phyloP scores from a whole-genome alignment of 1,139 yeast genomes.

The Debaryomyces udenii region DNA sequence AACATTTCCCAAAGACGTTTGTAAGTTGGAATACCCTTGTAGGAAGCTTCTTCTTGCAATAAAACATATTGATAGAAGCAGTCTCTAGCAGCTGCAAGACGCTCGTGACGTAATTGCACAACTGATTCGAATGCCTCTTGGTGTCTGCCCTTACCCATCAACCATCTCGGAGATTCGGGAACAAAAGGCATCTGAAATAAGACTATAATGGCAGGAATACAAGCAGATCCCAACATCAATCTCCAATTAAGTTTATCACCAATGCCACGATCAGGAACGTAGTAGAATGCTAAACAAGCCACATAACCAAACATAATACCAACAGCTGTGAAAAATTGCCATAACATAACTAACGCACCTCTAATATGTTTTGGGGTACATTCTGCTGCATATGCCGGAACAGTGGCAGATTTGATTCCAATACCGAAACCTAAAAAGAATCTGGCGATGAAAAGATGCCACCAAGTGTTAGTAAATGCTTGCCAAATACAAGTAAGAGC shows the following conservation, averaged over 20 bases:
- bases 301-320: conserved; percentile 85
- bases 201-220: conserved; percentile 73
- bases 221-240: conserved; percentile 77
- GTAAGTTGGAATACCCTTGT: conserved; percentile 54
- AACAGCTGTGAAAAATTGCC: conserved; percentile 89
- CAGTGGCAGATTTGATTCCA: conserved; percentile 81
- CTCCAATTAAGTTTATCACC: conserved; percentile 69
- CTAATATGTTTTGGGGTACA: conserved; percentile 76
- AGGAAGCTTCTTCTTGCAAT: conserved; percentile 65
- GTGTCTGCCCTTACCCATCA: conserved; percentile 66
- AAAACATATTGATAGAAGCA: conserved; percentile 70
- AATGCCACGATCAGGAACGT: conserved; percentile 40
- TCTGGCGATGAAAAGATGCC: conserved; percentile 73
- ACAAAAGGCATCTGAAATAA: conserved; percentile 67
- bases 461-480: conserved; percentile 74
- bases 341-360: conserved; percentile 82
- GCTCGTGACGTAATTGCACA: conserved; percentile 49
- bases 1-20: conserved; percentile 57
- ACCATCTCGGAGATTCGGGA: conserved; percentile 84
- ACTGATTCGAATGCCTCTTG: conserved; percentile 59
- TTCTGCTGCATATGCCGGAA: conserved; percentile 82
- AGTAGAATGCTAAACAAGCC: conserved; percentile 60
- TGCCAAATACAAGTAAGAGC: conserved; percentile 76
- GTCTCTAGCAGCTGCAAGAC: conserved; percentile 74
- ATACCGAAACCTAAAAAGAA: conserved; percentile 75